Evolutionary conservation across 192 early-diverging fungal genomes (phyloP).

Genomic region (Chytriomyces sp.): DNA sequence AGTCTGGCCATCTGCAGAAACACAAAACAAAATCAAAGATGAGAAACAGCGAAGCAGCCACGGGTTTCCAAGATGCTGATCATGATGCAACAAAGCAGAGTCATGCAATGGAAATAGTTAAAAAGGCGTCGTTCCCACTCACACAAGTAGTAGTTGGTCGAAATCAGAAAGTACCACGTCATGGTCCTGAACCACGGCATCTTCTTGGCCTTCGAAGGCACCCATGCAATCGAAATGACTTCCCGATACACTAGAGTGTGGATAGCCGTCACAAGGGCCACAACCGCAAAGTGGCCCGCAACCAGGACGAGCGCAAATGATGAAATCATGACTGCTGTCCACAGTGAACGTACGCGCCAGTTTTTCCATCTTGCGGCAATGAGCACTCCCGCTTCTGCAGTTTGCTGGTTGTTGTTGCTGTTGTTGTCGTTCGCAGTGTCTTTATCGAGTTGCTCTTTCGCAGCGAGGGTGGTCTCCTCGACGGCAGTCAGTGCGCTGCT

Average conservation of each 20-base stretch:
- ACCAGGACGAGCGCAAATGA: constrained; percentile 70
- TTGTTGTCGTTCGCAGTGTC: background rate
- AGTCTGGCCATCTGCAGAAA: constrained; percentile 78
- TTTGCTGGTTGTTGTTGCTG: background rate
- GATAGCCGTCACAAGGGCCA: constrained; percentile 82
- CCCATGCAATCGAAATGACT: constrained; percentile 87
- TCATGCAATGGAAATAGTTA: background rate
- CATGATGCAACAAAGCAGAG: background rate
- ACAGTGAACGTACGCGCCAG: constrained; percentile 81
- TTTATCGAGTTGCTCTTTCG: background rate
- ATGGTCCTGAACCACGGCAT: constrained; percentile 88
- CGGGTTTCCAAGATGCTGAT: background rate
- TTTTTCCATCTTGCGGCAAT: constrained; percentile 46
- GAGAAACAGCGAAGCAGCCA: background rate
- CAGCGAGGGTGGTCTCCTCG: background rate
- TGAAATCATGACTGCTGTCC: constrained; percentile 89
- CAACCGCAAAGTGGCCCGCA: constrained; percentile 74
- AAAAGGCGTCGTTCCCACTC: background rate
- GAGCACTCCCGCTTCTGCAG: constrained; percentile 31
- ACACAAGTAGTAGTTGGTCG: constrained; percentile 87
- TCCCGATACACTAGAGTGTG: constrained; percentile 89
- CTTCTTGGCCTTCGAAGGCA: constrained; percentile 80
- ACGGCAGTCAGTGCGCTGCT: background rate
- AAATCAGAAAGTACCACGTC: constrained; percentile 92
- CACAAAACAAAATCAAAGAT: background rate